Base-by-base conservation (phyloP, 176 grass and related monocot species). In the Carex pumila region DNA sequence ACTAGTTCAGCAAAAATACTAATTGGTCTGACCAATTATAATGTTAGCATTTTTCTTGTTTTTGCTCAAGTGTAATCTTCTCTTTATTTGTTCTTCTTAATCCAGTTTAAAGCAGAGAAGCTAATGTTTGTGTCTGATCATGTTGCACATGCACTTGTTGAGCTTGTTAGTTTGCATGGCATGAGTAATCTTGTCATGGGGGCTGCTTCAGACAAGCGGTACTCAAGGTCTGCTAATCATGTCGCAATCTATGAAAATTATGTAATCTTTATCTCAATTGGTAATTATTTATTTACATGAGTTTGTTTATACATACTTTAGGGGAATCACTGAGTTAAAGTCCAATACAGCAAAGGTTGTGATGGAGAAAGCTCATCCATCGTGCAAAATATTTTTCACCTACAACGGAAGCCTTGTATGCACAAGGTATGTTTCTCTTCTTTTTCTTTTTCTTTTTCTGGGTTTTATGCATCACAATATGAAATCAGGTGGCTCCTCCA, bases 61-160 rank as follows among this genome's bases (percentile, higher is more conserved):
- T 75, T 6, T 6, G 71, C 71, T 50, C n/a, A 4, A 74, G n/a
- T 13, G 22, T 12, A 74, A n/a, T n/a, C 10, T 6, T 45, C 14
- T 15, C 5, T 53, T 4, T 52, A 2, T 29, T 29, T 75, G 5
- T 52, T 54, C 19, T 29, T 72, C 7, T 75, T 30, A 4, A 15
- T 62, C 3, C 84, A 92, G 92, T 86, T 90, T 47, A 89, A 68
- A 45, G 89, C 70, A 17, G 88, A 90, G 81, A 94, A 89, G 69
- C 45, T 94, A 75, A 50, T 92, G 55, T 79, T 89, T n/a, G 90
- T 90, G 84, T 81, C 86, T 54, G 90, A 94, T 15, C 82, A 92
- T 37, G 65, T 81, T 69, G 79, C 47, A 31, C 50, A 69, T 0
- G 92, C 84, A 65, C 79, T 94, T 52, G 11, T 92, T 41, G 86